These are phyloP conservation scores for Neopestalotiopsis sp. DNA, from an alignment of 2,329 filamentous ascomycete species.

Conservation along the genomic window DNA sequence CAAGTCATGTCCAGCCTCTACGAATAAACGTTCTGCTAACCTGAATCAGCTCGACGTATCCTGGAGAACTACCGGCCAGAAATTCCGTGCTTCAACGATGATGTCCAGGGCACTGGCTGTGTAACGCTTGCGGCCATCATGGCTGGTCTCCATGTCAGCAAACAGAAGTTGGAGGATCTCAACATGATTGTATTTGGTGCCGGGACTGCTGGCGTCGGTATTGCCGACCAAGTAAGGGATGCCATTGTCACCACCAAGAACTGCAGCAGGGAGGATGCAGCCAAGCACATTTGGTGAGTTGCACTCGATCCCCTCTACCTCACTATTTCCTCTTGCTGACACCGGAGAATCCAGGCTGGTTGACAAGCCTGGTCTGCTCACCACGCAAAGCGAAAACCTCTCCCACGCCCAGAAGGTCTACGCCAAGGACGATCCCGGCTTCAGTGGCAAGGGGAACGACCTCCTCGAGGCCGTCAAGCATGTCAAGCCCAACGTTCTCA, in stretches of 20 bases:
- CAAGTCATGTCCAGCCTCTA: conserved; percentile 30
- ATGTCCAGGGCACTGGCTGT: conserved; percentile 87
- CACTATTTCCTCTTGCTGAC: neutral
- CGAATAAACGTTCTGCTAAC: neutral
- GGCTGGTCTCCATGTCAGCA: conserved; percentile 73
- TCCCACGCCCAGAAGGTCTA: conserved; percentile 72
- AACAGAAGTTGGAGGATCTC: conserved; percentile 69
- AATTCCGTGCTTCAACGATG: conserved; percentile 88
- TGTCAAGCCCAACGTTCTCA: conserved; percentile 79
- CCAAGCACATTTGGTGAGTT: conserved; percentile 76
- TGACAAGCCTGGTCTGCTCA: conserved; percentile 80
- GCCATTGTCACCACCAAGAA: conserved; percentile 73
- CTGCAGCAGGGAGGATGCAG: conserved; percentile 74
- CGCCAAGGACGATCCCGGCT: conserved; percentile 67
- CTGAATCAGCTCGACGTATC: conserved; percentile 64
- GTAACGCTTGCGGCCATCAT: conserved; percentile 85
- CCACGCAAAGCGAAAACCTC: conserved; percentile 64
- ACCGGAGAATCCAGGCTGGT: conserved; percentile 64
- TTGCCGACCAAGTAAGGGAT: conserved; percentile 83
- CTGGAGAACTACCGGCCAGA: conserved; percentile 75
- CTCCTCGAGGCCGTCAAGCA: conserved; percentile 71
- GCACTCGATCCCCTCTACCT: neutral
- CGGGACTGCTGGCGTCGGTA: conserved; percentile 82
- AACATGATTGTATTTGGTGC: conserved; percentile 79
- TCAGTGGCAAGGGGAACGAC: conserved; percentile 60